Base-by-base conservation (phyloP, 345 rosid genomes). In the Murraya koenigii region DNA sequence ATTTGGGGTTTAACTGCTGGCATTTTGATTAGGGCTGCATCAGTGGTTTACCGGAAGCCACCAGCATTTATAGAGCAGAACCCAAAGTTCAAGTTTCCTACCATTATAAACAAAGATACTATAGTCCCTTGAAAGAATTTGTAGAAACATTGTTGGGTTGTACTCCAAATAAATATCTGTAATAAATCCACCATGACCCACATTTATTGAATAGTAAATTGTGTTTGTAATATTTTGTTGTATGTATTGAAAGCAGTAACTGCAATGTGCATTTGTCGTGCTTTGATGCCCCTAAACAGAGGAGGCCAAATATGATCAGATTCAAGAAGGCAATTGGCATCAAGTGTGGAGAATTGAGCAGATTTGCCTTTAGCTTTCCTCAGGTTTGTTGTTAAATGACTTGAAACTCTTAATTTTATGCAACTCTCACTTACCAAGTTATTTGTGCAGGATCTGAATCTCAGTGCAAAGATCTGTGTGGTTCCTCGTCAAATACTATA, bases 1-100 rank as follows among this genome's bases (percentile, higher is more conserved):
- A 90, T 89, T 79, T 91, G 90, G 93, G 95, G 92, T 72, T 77
- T 93, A 79, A 93, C 98, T 17, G 97, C 98, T 8, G 89, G 87
- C 64, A 81, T 91, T 61, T 76, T 93, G 88, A 91, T 90, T 66
- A 87, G 84, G 84, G 89, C 92, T 67, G 98, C 98, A 64, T 88
- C 98, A 7, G 89, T 90, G 28, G 88, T 87, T 64, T 90, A 83
- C 83, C 80, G 84, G 78, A 79, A 86, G 82, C 88, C 91, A 49
- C 88, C 93, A 2, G 87, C 82, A 25, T 93, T 91, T 78, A n/a
- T 78, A 69, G 94, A 89, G 79, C 88, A 85, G 81, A 86, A 81
- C 74, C 93, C 97, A 25, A 84, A 86, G 82, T 88, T 89, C 87
- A 90, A 85, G 82, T 83, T 83, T 73, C 94, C 92, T 64, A 73